Base-by-base conservation (phyloP, 352 stramenopile species). In the Phytophthora melonis region DNA sequence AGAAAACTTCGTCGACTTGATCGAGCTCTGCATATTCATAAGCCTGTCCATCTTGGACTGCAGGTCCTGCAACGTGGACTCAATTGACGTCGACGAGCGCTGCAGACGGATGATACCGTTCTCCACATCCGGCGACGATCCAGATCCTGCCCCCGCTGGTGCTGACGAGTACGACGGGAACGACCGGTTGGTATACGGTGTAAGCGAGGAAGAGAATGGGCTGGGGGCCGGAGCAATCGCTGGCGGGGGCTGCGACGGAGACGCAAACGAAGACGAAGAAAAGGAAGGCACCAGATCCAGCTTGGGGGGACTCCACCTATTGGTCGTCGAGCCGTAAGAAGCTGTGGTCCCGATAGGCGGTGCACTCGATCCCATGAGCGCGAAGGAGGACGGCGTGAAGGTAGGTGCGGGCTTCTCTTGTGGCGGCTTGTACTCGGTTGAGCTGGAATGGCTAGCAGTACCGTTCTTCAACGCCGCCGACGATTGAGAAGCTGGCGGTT, bases 31-130 rank as follows among this genome's bases (percentile, higher is more conserved):
- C 39, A 77, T 70, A 58, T 91, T 91, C 41, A 95, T 54, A 0
- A 95, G 72, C 3, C 89, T 84, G 68, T 94, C 89, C 74, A 95
- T 84, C 72, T 95, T 95, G n/a, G 84, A 81, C 19, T 95, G 85
- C 1, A 95, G 49, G 36, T 94, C 89, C 19, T 91, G 80, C 5
- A 95, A 62, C 6, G 82, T 85, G 0, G 86, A 90, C 62, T 95
- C 89, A 39, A 95, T 90, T 32, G 89, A 87, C n/a, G 86, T 89
- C 0, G 89, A 93, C 23, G 89, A 92, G 1, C 89, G 82, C 61
- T 93, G 85, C 30, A 95, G 66, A n/a, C 87, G 77, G 63, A 90
- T 69, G 27, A 95, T 82, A 25, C 80, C 81, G 58, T 80, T 90
- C 34, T 95, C 89, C 14, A 93, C 52, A 62, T 93, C 84, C 1